Evolutionary conservation across 2,329 filamentous ascomycete species (phyloP).

Genomic region (Sarocladiaceae sp.): DNA sequence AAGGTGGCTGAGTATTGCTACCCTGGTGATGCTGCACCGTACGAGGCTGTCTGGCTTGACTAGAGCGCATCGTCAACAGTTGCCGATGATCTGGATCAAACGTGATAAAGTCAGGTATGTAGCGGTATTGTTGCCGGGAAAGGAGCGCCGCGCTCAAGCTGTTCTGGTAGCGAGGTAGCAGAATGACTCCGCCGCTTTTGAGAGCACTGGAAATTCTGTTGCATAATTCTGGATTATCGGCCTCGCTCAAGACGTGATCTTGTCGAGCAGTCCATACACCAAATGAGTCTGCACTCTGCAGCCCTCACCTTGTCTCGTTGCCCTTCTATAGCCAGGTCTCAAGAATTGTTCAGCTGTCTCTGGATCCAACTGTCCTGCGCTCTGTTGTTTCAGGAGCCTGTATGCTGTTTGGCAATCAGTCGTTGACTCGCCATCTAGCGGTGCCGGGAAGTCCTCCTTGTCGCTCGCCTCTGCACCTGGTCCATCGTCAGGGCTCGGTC

Average conservation of each 20-base stretch:
- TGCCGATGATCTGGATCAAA: no score
- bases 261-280: conserved; percentile 21
- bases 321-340: conserved; percentile 21
- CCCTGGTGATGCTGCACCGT: no score
- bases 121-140: no score
- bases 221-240: no score
- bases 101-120: no score
- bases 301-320: conserved; percentile 18
- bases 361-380: conserved; percentile 21
- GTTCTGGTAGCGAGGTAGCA: no score
- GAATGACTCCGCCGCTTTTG: no score
- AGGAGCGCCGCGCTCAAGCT: no score
- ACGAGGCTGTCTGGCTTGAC: no score
- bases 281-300: conserved; percentile 25
- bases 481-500: background rate
- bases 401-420: conserved; percentile 28
- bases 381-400: conserved; percentile 25
- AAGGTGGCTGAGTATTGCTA: no score
- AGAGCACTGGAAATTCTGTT: no score
- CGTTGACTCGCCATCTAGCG: conserved; percentile 20
- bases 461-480: background rate
- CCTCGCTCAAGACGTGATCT: conserved; percentile 20
- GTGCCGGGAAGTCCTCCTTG: conserved; percentile 9
- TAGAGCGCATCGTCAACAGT: no score
- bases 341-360: conserved; percentile 19